These are phyloP conservation scores for Ampelocalamus luodianensis DNA, from an alignment of 176 grass and related monocot species.

Conservation along the genomic window DNA sequence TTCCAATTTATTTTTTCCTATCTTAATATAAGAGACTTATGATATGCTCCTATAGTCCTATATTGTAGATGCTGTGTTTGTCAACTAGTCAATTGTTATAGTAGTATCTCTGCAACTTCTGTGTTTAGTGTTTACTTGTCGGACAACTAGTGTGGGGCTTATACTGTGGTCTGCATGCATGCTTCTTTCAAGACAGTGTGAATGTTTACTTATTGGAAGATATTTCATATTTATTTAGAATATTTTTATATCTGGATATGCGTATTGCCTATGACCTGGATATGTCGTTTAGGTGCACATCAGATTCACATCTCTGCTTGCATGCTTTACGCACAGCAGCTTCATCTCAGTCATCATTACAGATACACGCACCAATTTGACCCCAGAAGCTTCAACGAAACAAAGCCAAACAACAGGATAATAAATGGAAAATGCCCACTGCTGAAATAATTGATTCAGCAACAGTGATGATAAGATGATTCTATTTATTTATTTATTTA, in stretches of 20 bases:
- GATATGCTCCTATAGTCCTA: not conserved
- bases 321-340: not conserved
- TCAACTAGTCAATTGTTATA: not conserved
- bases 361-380: not conserved
- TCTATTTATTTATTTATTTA: not conserved
- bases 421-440: not conserved
- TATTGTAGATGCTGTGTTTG: not conserved
- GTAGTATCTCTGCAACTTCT: not conserved
- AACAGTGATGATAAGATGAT: not conserved
- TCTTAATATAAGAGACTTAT: not conserved
- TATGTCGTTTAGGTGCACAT: not conserved
- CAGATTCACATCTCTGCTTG: not conserved
- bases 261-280: not conserved
- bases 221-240: not conserved
- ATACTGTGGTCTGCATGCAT: not conserved
- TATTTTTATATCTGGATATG: not conserved
- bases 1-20: not conserved
- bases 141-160: not conserved
- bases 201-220: not conserved
- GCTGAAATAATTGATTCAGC: not conserved
- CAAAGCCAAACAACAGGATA: not conserved
- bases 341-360: not conserved
- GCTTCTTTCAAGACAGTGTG: not conserved
- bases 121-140: not conserved
- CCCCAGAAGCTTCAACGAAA: not conserved